These are phyloP conservation scores for Backusella australiensis DNA, from an alignment of 192 early-diverging fungal genomes.

Conservation along the genomic window DNA sequence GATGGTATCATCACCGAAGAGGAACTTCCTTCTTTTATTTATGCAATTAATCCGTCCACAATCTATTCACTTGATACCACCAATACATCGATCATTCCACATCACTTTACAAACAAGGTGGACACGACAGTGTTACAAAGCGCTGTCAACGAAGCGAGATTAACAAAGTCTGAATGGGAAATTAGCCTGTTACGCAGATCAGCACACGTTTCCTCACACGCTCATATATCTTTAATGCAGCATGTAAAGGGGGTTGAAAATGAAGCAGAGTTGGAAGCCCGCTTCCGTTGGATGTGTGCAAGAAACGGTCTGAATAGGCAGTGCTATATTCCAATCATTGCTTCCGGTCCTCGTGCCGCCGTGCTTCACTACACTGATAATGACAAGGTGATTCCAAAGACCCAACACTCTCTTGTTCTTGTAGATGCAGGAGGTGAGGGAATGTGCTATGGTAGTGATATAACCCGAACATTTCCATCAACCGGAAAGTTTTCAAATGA, in stretches of 20 bases:
- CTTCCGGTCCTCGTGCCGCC: conserved; percentile 71
- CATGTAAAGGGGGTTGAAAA: conserved; percentile 51
- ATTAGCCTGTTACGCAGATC: conserved; percentile 73
- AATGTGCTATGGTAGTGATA: conserved; percentile 83
- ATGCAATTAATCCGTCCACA: conserved; percentile 41
- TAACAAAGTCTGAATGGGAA: conserved; percentile 79
- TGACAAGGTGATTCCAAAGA: conserved; percentile 47
- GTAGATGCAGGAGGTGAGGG: conserved; percentile 86
- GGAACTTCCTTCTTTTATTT: conserved; percentile 53
- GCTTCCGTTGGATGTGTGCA: conserved; percentile 74
- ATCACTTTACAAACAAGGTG: neutral
- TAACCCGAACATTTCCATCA: conserved; percentile 86
- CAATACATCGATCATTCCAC: conserved; percentile 36
- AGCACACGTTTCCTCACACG: conserved; percentile 69
- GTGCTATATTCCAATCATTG: conserved; percentile 85
- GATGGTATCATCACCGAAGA: conserved; percentile 63
- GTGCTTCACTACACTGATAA: conserved; percentile 86
- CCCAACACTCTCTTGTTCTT: conserved; percentile 57
- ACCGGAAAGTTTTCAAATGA: conserved; percentile 70
- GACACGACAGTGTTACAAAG: conserved; percentile 32
- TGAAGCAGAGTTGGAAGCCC: conserved; percentile 75
- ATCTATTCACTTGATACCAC: conserved; percentile 52
- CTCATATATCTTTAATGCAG: conserved; percentile 82
- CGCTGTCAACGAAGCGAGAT: conserved; percentile 75
- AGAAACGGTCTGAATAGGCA: conserved; percentile 67